Evolutionary conservation across 1,284 basidiomycete genomes (phyloP).

Genomic region (Apiotrichum domesticum): DNA sequence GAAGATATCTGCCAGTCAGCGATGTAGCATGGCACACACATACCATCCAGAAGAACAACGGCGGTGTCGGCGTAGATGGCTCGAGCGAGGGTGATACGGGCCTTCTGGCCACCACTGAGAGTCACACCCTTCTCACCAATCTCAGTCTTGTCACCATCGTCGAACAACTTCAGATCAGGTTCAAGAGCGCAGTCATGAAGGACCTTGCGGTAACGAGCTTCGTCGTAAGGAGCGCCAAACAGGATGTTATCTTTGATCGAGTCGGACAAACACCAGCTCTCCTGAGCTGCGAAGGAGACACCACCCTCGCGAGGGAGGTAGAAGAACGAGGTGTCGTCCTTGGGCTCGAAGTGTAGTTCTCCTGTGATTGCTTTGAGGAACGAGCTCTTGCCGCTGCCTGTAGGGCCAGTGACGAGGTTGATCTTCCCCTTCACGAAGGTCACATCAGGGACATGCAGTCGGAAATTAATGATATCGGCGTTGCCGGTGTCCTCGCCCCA

Average conservation of each 20-base stretch:
- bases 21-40: constrained; percentile 1
- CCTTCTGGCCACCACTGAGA: constrained; percentile 61
- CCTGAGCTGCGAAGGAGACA: constrained; percentile 68
- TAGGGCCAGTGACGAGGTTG: constrained; percentile 61
- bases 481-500: constrained; percentile 33
- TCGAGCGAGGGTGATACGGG: constrained; percentile 65
- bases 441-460: constrained; percentile 53
- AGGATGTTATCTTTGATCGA: constrained; percentile 56
- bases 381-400: constrained; percentile 45
- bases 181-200: constrained; percentile 60
- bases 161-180: constrained; percentile 60
- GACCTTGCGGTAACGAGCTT: constrained; percentile 54
- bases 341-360: constrained; percentile 49
- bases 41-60: constrained; percentile 55
- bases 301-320: constrained; percentile 62
- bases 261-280: constrained; percentile 58
- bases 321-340: constrained; percentile 56
- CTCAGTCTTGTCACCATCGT: constrained; percentile 67
- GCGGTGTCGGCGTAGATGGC: constrained; percentile 61
- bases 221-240: constrained; percentile 53
- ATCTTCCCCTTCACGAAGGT: constrained; percentile 55
- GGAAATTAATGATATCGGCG: constrained; percentile 45
- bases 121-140: constrained; percentile 48
- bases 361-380: constrained; percentile 52
- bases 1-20: constrained; percentile 50